Evolutionary conservation across 305 asterid species (phyloP).

Genomic region (Solanum hybrid): DNA sequence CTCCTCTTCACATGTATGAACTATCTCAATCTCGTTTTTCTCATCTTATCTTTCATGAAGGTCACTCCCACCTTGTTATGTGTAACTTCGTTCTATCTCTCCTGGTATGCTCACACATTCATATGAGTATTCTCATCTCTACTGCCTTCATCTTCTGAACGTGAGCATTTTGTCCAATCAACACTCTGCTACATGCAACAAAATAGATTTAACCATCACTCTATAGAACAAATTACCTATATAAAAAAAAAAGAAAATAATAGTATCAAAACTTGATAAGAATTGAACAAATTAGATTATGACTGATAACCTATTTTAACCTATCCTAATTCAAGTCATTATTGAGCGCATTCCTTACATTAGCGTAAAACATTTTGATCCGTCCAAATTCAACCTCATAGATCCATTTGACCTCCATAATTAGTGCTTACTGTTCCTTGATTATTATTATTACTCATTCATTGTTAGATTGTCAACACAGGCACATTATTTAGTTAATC

Average conservation of each 20-base stretch:
- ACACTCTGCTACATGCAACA: not conserved
- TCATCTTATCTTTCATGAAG: not conserved
- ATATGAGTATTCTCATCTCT: not conserved
- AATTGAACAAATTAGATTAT: not conserved
- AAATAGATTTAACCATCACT: not conserved
- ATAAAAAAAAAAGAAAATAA: not conserved
- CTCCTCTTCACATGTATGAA: not conserved
- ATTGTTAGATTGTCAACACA: conserved; percentile 4
- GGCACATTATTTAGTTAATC: conserved; percentile 17
- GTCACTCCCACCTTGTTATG: not conserved
- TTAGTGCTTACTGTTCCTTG: not conserved
- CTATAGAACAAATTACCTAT: not conserved
- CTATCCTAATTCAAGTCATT: not conserved
- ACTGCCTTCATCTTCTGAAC: not conserved
- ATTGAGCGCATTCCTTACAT: not conserved
- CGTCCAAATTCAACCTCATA: not conserved
- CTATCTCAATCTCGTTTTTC: not conserved
- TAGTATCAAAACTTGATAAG: not conserved
- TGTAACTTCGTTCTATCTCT: not conserved
- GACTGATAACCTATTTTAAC: not conserved
- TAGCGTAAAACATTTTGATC: not conserved
- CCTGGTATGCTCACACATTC: not conserved
- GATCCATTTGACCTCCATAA: not conserved
- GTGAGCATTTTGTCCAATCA: not conserved
- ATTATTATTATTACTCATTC: conserved; percentile 2